These are phyloP conservation scores for Trypanosoma cruzi DNA, from an alignment of 208 protist genomes.

Conservation along the genomic window DNA sequence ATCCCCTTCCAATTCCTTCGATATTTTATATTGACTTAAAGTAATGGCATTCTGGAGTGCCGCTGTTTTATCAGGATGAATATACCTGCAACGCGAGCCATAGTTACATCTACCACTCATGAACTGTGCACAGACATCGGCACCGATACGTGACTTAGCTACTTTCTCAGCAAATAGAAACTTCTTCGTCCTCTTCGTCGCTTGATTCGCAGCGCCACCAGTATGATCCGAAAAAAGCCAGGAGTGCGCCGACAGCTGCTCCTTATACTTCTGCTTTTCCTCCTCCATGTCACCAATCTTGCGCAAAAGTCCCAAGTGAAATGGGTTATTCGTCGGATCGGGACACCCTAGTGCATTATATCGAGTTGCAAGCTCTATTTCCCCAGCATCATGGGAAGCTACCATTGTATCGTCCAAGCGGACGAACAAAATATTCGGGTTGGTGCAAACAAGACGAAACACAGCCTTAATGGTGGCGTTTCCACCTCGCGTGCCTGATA, in stretches of 20 bases:
- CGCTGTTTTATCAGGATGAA: slow-evolving; percentile 37
- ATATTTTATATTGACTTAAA: slow-evolving; percentile 23
- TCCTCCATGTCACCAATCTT: slow-evolving; percentile 79
- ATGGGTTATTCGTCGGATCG: slow-evolving; percentile 80
- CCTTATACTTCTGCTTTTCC: slow-evolving; percentile 59
- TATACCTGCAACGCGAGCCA: slow-evolving; percentile 38
- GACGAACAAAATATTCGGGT: slow-evolving; percentile 78
- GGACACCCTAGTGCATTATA: slow-evolving; percentile 76
- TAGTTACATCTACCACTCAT: slow-evolving; percentile 34
- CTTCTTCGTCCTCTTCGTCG: slow-evolving; percentile 28
- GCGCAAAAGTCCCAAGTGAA: slow-evolving; percentile 71
- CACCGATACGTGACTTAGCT: slow-evolving; percentile 24
- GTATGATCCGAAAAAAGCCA: slow-evolving; percentile 45
- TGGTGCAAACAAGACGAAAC: slow-evolving; percentile 64
- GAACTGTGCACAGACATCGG: slow-evolving; percentile 41
- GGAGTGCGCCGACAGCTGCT: slow-evolving; percentile 55
- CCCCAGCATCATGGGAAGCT: slow-evolving; percentile 39
- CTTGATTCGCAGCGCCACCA: neutral
- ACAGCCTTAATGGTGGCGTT: slow-evolving; percentile 67
- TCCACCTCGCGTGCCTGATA: slow-evolving; percentile 69
- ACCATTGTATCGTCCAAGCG: slow-evolving; percentile 66
- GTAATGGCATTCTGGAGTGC: slow-evolving; percentile 33
- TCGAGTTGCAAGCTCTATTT: slow-evolving; percentile 61
- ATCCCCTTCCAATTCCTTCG: slow-evolving; percentile 17
- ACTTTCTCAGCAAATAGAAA: slow-evolving; percentile 23